Base-by-base conservation (phyloP, 129 eudicot genomes). In the Chrysanthemum seticuspe region DNA sequence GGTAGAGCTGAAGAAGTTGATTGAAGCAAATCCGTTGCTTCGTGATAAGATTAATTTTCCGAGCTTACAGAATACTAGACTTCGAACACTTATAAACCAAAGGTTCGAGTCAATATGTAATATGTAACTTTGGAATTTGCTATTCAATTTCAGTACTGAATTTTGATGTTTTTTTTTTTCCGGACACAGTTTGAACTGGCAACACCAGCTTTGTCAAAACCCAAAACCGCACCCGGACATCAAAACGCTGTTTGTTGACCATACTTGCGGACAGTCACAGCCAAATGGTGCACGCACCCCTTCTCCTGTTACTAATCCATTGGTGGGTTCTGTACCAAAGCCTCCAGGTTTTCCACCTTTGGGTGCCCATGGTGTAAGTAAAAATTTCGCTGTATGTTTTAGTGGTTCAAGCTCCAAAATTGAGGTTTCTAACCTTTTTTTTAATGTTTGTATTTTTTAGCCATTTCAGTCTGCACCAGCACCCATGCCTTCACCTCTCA, bases 171-270 rank as follows among this genome's bases (percentile, higher is more conserved):
- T 50, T 34, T 34, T 34, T 34, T 51, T 62, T 67, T 23, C 25
- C 53, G 40, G 34, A 23, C 73, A 85, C 79, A 91, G 96, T 82
- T 76, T 91, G 84, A 91, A 91, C 62, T 91, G 96, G 96, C 97
- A 91, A 78, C 97, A 91, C 78, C 97, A 86, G 81, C 92, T 91
- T 54, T 91, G 96, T 82, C 86, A 88, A 74, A 88, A 63, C 72
- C 95, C 96, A n/a, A 84, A 84, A 79, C 88, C 95, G 68, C 88
- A 88, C 78, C 96, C 95, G 16, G 96, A 91, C 52, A 91, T 91
- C 72, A 86, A 91, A 79, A 88, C 96, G 40, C 80, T 91, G 48
- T 91, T 91, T 83, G 80, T 91, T 51, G 95, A 91, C 67, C 97
- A 91, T 83, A 79, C 96, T 73, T 91, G 97, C 70, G 96, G 92